Conservation (phyloP, 2,329 filamentous ascomycete species). For the Sporothrix protearum region DNA sequence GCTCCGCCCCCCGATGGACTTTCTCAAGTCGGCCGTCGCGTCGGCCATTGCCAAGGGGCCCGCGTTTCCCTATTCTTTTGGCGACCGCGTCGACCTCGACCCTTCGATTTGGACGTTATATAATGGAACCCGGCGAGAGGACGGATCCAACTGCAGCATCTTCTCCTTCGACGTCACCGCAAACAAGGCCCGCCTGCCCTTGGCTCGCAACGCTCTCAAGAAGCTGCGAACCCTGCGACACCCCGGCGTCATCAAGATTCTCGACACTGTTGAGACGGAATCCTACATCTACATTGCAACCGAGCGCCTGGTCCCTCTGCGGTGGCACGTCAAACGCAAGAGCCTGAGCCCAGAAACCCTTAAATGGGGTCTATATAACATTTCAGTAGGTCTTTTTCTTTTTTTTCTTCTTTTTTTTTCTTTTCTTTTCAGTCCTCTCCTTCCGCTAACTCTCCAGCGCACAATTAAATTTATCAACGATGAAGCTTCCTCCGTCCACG, state of each 20-base stretch:
- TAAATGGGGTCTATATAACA: constrained; percentile 89
- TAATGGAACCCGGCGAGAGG: constrained; percentile 91
- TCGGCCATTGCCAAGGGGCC: constrained; percentile 95
- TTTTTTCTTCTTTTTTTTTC: neutral
- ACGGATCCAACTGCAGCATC: constrained; percentile 90
- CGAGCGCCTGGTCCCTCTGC: constrained; percentile 79
- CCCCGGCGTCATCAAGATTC: constrained; percentile 87
- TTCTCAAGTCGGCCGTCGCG: constrained; percentile 94
- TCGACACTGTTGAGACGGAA: constrained; percentile 96
- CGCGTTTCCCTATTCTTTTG: constrained; percentile 87
- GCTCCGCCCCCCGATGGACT: constrained; percentile 71
- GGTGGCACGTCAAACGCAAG: constrained; percentile 86
- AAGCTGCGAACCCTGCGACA: constrained; percentile 91
- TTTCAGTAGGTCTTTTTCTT: constrained; percentile 58
- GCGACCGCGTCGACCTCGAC: constrained; percentile 86
- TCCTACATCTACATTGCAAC: constrained; percentile 95
- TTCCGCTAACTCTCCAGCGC: constrained; percentile 49
- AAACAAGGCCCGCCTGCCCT: constrained; percentile 74
- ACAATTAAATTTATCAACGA: constrained; percentile 95
- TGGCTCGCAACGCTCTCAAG: constrained; percentile 89
- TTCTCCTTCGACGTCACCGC: constrained; percentile 88
- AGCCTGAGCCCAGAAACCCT: constrained; percentile 86
- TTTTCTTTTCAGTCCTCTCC: neutral
- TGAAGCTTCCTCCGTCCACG: constrained; percentile 88
- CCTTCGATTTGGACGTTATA: constrained; percentile 95